These are phyloP conservation scores for Hirsutella rhossiliensis DNA, from an alignment of 2,329 filamentous ascomycete species.

Conservation along the genomic window DNA sequence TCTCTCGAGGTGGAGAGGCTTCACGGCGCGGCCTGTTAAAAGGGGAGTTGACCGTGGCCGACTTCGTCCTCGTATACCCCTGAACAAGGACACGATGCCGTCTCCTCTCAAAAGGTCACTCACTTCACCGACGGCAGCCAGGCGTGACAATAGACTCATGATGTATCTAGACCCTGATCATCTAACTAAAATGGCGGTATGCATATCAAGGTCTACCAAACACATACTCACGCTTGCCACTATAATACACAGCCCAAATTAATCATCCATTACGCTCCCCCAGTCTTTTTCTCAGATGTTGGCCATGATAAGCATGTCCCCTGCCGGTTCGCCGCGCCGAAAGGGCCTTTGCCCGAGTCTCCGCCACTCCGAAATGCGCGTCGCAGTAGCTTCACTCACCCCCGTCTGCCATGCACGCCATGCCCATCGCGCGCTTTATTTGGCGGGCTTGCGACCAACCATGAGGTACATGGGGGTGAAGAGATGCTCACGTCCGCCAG, in stretches of 20 bases:
- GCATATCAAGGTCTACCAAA: background rate
- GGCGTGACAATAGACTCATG: too few species aligned
- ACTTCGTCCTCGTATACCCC: too few species aligned
- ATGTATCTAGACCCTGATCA: too few species aligned
- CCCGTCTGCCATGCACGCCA: background rate
- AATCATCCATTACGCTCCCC: background rate
- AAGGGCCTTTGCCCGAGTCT: too few species aligned
- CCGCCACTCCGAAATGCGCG: too few species aligned
- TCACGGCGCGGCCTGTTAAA: background rate
- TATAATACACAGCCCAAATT: background rate
- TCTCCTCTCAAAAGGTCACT: too few species aligned
- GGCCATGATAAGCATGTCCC: background rate
- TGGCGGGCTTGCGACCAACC: constrained; percentile 71
- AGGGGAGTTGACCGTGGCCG: too few species aligned
- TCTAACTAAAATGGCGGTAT: too few species aligned
- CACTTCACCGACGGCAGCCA: too few species aligned
- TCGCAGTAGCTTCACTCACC: too few species aligned
- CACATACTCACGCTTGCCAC: background rate
- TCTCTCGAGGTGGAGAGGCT: constrained; percentile 21
- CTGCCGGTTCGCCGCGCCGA: too few species aligned
- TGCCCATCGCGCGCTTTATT: constrained; percentile 2
- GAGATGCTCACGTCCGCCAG: constrained; percentile 76
- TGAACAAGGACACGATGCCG: too few species aligned
- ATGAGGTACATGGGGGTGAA: constrained; percentile 99
- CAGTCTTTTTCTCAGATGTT: background rate